Base-by-base conservation (phyloP, 129 eudicot species). In the Deinandra increscens region DNA sequence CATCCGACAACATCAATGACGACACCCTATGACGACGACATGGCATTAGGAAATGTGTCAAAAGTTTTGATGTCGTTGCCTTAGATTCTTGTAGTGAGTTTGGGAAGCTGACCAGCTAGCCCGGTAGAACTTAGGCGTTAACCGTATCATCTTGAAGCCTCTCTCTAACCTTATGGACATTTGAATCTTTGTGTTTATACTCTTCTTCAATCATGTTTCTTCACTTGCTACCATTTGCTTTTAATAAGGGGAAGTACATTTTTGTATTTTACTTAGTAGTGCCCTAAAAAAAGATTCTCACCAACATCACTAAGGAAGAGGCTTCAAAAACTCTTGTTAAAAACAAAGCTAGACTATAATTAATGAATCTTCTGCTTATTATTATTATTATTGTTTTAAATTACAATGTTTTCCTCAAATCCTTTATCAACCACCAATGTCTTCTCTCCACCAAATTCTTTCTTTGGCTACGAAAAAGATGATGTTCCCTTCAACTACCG, bases 351-450 rank as follows among this genome's bases (percentile, higher is more conserved):
- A 13, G 17, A 54, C 8, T 54, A 34, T 15, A 70, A 39, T 71
- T 42, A 58, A 59, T 39, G 15, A 59, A 56, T 70, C 15, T 56
- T 38, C 14, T 71, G 5, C 6, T 37, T 4, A 26, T 11, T 18
- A 8, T 6, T 49, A 31, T 9, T 6, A 4, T 29, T 31, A 1
- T 43, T 15, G 18, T 23, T 39, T 12, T 20, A 59, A 31, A 3
- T 17, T 46, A 61, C 26, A 60, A 72, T 72, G 77, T 59, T 44
- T 45, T 71, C 69, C 45, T 71, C 79, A 54, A 53, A 81, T 44
- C 69, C 72, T 9, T 59, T 69, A 46, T 31, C n/a, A n/a, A n/a
- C 61, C 17, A 46, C 49, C 59, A 34, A 45, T 46, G 11, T 48
- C 56, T 46, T 60, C 50, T 37, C 76, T 44, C 43, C 69, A 34